Evolutionary conservation across 73 alveolate genomes (phyloP), one percentile per base, ranked within the genome.

Genomic region (Stentor roeselii): DNA sequence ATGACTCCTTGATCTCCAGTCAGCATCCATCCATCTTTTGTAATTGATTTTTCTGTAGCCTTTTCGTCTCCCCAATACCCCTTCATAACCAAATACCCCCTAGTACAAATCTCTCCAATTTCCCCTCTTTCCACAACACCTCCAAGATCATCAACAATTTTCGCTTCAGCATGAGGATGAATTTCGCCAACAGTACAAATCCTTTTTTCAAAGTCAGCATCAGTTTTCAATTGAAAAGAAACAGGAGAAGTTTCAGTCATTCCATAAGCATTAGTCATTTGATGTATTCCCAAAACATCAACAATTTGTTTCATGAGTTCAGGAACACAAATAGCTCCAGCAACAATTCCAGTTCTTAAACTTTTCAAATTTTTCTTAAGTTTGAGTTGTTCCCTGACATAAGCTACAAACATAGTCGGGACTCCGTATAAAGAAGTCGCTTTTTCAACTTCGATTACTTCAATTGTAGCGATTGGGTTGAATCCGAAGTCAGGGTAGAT

Each of bases 361-460:
- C 87, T 3, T 3, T 86, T 39, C 32, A 86, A 50, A 59, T 91
- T 91, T 59, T 75, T 84, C 32, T 60, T 59, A 21, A 80, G 86
- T 39, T 42, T 60, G 31, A 82, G 84, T 76, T 84, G 87, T 60
- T 93, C 92, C 36, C 86, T 83, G 14, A 93, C 84, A 78, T 59
- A 80, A 35, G 90, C 95, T 59, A 78, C 76, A 84, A 93, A 93
- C 97, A 93, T 93, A 1, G 98, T 92, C 39, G 98, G 98, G 0
- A 93, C 98, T 30, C 98, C 98, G 30, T 88, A 86, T 31, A 93
- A 27, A 0, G 90, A 30, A 59, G 95, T 88, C 3, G 89, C 42
- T 78, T 87, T 74, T 60, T 93, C 93, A 3, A 80, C 37, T 15
- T 90, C 87, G 11, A 84, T 77, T n/a, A 91, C 76, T 74, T 89